Evolutionary conservation across 768 basidiomycete species (phyloP), one percentile per base, ranked within the genome.

Genomic region (Trametopsis cervina): DNA sequence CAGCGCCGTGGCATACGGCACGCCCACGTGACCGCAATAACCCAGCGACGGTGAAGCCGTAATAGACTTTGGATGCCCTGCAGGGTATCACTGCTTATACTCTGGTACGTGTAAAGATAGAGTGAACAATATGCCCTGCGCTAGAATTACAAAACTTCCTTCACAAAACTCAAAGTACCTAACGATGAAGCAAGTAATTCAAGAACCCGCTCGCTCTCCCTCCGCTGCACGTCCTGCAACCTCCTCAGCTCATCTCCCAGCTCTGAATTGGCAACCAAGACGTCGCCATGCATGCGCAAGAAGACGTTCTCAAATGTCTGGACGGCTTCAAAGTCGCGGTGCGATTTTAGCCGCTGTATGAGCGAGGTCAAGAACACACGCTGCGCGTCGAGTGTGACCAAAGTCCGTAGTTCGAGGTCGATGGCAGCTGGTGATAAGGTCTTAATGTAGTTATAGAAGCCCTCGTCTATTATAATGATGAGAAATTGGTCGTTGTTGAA

Each of bases 291-390:
- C 44, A 88, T 74, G 15, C 80, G 79, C 36, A 98, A 67, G 63
- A 96, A 91, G 1, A 95, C 85, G 54, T 74, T 82, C 57, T 92
- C 75, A 60, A 94, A 73, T 1, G 93, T 78, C 64, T 98, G 92
- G 3, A 95, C 88, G 11, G 91, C 93, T 65, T 99, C 96, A 59
- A 96, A 98, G 67, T 99, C 96, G 41, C 80, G 78, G 55, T 83
- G 89, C 5, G 87, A 88, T 26, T 64, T 67, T 22, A 98, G 72
- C 3, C 95, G 82, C 46, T 68, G 77, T 10, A 73, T 77, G 21
- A 98, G 71, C 0, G 91, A 86, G 49, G 73, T 69, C 40, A 96
- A 67, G 69, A 98, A 97, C 17, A 72, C 62, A 0, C 64, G 67
- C 18, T 94, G 72, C 46, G 77, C 75, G 37, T 81, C 72, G 27